Conservation (phyloP, 2,329 filamentous ascomycete genomes). For the Talaromyces islandicus region DNA sequence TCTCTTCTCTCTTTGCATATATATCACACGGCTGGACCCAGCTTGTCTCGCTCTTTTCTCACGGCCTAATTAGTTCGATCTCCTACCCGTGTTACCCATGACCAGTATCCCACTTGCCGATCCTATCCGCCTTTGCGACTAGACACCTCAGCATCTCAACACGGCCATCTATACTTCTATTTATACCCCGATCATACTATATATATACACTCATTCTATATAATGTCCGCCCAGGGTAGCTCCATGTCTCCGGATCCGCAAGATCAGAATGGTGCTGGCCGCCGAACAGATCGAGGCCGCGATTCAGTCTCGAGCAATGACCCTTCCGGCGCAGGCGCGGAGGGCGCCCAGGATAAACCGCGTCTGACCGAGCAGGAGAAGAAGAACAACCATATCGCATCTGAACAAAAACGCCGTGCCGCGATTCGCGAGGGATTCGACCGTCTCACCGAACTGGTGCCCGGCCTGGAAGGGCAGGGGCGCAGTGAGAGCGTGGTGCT, state of each 20-base stretch:
- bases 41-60: background rate
- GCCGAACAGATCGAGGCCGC: constrained; percentile 4
- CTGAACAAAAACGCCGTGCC: constrained; percentile 58
- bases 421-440: constrained; percentile 83
- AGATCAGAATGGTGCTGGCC: background rate
- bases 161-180: background rate
- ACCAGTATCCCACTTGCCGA: background rate
- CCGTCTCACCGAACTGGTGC: constrained; percentile 70
- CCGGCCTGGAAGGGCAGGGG: constrained; percentile 74
- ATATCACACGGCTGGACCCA: background rate
- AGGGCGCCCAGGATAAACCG: constrained; percentile 48
- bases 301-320: constrained; percentile 15
- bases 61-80: background rate
- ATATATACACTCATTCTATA: constrained; percentile 1
- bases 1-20: background rate
- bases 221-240: background rate
- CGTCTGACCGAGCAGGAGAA: constrained; percentile 65
- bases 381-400: constrained; percentile 68
- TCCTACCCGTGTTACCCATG: background rate
- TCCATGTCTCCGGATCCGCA: constrained; percentile 9
- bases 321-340: constrained; percentile 10
- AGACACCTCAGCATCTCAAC: background rate
- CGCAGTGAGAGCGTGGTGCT: constrained; percentile 83
- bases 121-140: background rate
- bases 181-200: background rate